phyloP scores from a whole-genome alignment of 164 flowering plant species.

The Platanus orientalis region DNA sequence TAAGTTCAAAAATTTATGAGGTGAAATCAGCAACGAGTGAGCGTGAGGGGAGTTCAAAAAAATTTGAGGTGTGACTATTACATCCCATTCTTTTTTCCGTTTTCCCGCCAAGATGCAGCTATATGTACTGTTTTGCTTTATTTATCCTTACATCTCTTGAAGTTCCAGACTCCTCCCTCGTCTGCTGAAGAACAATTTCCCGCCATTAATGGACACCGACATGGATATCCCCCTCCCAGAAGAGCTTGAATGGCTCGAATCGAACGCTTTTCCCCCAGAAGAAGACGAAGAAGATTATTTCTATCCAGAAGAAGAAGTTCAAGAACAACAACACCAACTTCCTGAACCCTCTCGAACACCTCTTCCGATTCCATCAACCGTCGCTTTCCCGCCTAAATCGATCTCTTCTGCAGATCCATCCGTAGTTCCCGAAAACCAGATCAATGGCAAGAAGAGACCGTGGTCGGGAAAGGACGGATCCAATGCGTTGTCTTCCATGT shows the following conservation, averaged over 20 bases:
- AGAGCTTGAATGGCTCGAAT: slow-evolving; percentile 91
- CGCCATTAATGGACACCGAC: slow-evolving; percentile 26
- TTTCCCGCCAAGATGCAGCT: no score
- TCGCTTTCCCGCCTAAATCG: neutral
- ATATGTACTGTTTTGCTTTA: no score
- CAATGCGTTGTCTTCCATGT: neutral
- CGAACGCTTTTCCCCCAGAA: slow-evolving; percentile 33
- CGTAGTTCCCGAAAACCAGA: slow-evolving; percentile 13
- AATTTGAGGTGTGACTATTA: no score
- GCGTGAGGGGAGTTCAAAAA: no score
- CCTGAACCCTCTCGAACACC: slow-evolving; percentile 4
- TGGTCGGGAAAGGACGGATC: slow-evolving; percentile 16
- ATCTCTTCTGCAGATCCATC: slow-evolving; percentile 1
- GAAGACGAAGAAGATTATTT: slow-evolving; percentile 10
- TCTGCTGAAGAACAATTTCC: no score
- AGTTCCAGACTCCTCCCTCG: no score
- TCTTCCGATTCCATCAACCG: slow-evolving; percentile 6
- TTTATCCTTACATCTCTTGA: no score
- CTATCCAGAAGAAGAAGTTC: slow-evolving; percentile 8
- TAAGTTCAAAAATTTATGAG: no score
- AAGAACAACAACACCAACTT: neutral
- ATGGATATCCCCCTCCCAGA: slow-evolving; percentile 72
- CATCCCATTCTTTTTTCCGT: no score
- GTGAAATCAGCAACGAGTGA: no score
- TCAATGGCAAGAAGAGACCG: slow-evolving; percentile 42